Base-by-base conservation (phyloP, 306 rosid species). In the Vigna unguiculata region DNA sequence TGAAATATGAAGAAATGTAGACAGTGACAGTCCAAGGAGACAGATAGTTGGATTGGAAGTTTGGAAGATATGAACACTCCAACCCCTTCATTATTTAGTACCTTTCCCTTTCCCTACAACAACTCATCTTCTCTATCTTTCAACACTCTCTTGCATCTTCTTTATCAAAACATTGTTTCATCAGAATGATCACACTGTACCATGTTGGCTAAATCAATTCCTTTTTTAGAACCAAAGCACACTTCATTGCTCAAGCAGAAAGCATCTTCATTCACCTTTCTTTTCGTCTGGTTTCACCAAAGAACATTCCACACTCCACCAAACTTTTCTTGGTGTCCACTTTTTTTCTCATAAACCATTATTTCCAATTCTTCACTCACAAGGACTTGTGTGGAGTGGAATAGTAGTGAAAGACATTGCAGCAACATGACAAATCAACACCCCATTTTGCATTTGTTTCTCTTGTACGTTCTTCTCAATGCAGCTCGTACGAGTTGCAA, bases 401-500 rank as follows among this genome's bases (percentile, higher is more conserved):
- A 8, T 69, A 43, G 73, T 69, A 43, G 73, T 7, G 9, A 68
- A 69, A 73, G 62, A 6, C 58, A 30, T 20, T 30, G 7, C 40
- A 75, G 65, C 75, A 75, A 53, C 34, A 89, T 85, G 93, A 49
- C 70, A 49, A 63, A 46, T 52, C 82, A 34, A 69, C 81, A 78
- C 45, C 70, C 80, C 76, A 20, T 41, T 15, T 51, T 36, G 21
- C 43, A n/a, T 21, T 47, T 75, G 49, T 64, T 83, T 20, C 24
- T 81, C 25, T 41, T 75, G 25, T 25, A 67, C 9, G 69, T 79
- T 49, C 40, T 84, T 17, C 28, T 57, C 69, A 89, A 91, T 80
- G 90, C 81, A 75, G 74, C 76, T 54, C 60, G 65, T 7, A 84
- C 81, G 54, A 75, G 64, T 74, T 80, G 90, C 3, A 91, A 91